Evolutionary conservation across 2,329 filamentous ascomycete genomes (phyloP), one percentile per base, ranked within the genome.

Genomic region (Immersiporthe knoxdaviesiana): DNA sequence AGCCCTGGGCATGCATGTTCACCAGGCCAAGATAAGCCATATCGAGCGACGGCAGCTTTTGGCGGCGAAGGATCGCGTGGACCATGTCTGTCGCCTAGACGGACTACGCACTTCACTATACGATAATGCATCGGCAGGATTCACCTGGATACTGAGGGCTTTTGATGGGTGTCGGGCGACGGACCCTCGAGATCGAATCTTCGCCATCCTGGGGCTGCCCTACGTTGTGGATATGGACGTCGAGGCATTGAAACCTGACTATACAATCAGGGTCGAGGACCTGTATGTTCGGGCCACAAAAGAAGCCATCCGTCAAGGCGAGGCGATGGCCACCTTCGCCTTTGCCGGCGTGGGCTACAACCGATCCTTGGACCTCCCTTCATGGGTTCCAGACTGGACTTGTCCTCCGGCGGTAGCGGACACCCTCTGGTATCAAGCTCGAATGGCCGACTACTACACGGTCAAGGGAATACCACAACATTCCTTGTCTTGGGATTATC

Each of bases 151-250:
- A 12, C 27, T 56, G 52, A 5, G 12, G 12, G 16, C 24, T 5
- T 56, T 56, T 50, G 2, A 3, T 12, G 12, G 1, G 8, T 41
- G 59, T n/a, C n/a, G 39, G 8, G 37, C 32, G 14, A 67, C 8
- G 11, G 44, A 67, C 32, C 44, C 65, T 27, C 65, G 65, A 6
- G 58, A 67, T 44, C 56, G 56, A 7, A 52, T 54, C 1, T 67
- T 61, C 41, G 65, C 65, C 12, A 52, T 67, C 18, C 56, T 60
- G 10, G 65, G 56, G 14, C 44, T 67, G 39, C 14, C 14, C n/a
- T 11, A 16, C 27, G 24, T 56, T 1, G 52, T 4, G 12, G 52
- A 7, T 7, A 56, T 56, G 52, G 27, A 56, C 5, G 18, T n/a
- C 7, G 52, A 1, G 5, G 52, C 52, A 24, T 18, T 56, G 52